Evolutionary conservation across 2,329 filamentous ascomycete species (phyloP), one percentile per base, ranked within the genome.

Genomic region (Fonsecaea monophora): DNA sequence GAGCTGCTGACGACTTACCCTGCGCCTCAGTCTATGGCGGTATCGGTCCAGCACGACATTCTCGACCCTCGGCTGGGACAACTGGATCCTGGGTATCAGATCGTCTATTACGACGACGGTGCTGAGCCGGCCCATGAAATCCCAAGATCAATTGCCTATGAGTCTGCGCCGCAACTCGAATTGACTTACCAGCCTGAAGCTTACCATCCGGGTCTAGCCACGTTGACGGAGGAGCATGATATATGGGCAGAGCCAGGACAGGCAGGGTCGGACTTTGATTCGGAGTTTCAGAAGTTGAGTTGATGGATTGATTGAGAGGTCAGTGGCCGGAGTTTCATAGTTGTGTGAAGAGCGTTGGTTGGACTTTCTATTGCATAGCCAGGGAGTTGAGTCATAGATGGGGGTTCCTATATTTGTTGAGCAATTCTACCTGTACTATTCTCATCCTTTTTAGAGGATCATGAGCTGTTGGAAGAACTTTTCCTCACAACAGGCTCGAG

Each of bases 51-150:
- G 38, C 67, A 73, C n/a, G 71, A 74, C 38, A 78, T 80, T 62
- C 73, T 82, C 53, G 81, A 83, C 60, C 81, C 81, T 37, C 78
- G 79, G 37, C 73, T 83, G 45, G 65, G 63, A n/a, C 64, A 67
- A 30, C 8, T 64, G 5, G 64, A 68, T 37, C 70, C 82, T 45
- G 72, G 72, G 30, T 77, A 77, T 56, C 71, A 75, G 18, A 64
- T 70, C 30, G 67, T 66, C 13, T 69, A 70, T 70, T 73, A 62
- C 40, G 70, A 62, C 60, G 38, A 72, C 71, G 48, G 69, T 70
- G 63, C 61, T 66, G 15, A 66, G 73, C 40, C 77, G 73, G 74
- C 73, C 73, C 50, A 70, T 34, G 66, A 70, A 32, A 63, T 61
- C 21, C 53, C 69, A 12, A 54, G 63, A 42, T 62, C 60, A 48